Evolutionary conservation across 2,329 filamentous ascomycete species (phyloP), one percentile per base, ranked within the genome.

Genomic region (Cadophora malorum): DNA sequence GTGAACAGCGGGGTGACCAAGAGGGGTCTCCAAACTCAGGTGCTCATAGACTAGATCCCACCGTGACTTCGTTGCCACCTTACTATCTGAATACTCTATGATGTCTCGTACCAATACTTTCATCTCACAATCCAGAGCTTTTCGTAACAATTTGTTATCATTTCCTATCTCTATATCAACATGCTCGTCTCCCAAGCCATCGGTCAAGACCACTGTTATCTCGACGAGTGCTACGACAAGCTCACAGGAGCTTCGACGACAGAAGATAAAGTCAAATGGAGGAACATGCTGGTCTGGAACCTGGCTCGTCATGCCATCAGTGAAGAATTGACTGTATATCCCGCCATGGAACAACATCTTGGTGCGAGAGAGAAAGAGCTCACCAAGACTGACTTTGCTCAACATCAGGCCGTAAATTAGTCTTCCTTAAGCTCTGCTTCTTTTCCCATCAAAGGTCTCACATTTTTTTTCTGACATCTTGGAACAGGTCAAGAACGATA

Each of bases 291-390:
- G 62, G 77, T 79, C 0, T 85, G 83, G 83, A 82, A 84, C 62
- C 74, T 85, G 0, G 81, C 83, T 0, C 79, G 83, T 1, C 83
- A 84, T 71, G 82, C 81, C 0, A 77, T 85, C n/a, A 78, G 78
- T 7, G 82, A 85, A 68, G 83, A 85, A 70, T 73, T 85, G 0
- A 78, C 88, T 10, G 78, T 88, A 0, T 87, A 87, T 68, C 85
- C 86, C 0, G 84, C 83, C 1, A 78, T 88, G 21, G 83, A 86
- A 72, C 81, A 83, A 67, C 75, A 84, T 64, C 70, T 87, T 21
- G 76, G 79, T 0, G 74, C 78, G 0, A 71, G 79, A 53, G 84
- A 85, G 56, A 78, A 79, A 41, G 70, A 75, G 1, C 75, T 84
- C 70, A 83, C 83, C 0, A 80, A 84, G 16, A 80, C 80, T 55